Evolutionary conservation across 164 flowering plant genomes (phyloP), one percentile per base, ranked within the genome.

Genomic region (Magnolia officinalis): DNA sequence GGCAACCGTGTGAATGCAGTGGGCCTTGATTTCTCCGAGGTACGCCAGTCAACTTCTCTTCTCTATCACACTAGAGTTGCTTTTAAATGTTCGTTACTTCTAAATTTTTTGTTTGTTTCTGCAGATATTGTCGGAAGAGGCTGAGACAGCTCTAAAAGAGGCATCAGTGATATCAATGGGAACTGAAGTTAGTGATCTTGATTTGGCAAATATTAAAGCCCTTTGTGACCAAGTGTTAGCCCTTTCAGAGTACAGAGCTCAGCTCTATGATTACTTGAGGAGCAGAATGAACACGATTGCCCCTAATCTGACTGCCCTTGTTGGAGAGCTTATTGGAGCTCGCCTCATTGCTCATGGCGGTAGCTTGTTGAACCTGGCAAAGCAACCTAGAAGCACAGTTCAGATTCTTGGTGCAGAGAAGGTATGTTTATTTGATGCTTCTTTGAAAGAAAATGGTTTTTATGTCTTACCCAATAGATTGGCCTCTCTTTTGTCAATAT

Each of bases 391-490:
- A 11, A 94, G 97, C 80, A 94, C 97, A 6, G 89, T 94, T 69
- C 97, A 94, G 85, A 92, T 92, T 82, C 95, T 94, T 76, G 98
- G 97, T 26, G 98, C 98, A 50, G 98, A 94, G 76, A 92, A 94
- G 86, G 80, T 75, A 75, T 50, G 65, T 31, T 11, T 37, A 37
- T 37, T 37, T 10, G 18, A 55, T 11, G 61, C 13, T 11, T 55
- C 13, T 55, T 16, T 55, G 18, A 55, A 55, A 16, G 61, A 55
- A 55, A 55, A 55, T 55, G 61, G 13, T 16, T 55, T 55, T 11
- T 8, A 8, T 55, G 13, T 55, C 10, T 55, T 37, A 37, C 45
- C 45, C 45, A 37, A 37, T 37, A 37, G 45, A 37, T 37, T 3
- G 45, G 45, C 45, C 45, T 37, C 45, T 37, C 45, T 37, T 37